Conservation (phyloP, 441 rosid genomes). For the Sinapis alba region DNA sequence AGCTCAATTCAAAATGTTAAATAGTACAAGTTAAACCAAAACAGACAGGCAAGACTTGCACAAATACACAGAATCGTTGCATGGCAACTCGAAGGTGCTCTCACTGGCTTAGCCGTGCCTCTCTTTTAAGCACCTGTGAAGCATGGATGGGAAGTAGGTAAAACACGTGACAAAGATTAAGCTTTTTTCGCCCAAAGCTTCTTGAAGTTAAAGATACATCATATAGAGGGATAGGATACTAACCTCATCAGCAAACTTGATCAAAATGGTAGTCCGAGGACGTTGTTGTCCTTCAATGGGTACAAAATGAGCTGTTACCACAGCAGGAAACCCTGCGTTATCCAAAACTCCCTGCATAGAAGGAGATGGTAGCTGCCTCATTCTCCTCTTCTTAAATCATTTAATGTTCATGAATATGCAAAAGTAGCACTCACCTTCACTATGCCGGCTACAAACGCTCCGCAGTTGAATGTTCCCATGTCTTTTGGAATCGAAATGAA, state of each 20-base stretch:
- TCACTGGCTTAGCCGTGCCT: slow-evolving; percentile 39
- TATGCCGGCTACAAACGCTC: slow-evolving; percentile 98
- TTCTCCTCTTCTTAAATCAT: background rate
- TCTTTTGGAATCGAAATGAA: slow-evolving; percentile 98
- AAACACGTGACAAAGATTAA: background rate
- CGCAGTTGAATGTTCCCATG: slow-evolving; percentile 98
- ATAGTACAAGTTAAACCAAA: background rate
- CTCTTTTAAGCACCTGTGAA: slow-evolving; percentile 41
- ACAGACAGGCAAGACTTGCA: background rate
- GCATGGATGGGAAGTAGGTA: background rate
- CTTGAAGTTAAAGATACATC: background rate
- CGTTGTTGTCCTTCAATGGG: slow-evolving; percentile 97
- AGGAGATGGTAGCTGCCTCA: background rate
- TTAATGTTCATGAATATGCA: slow-evolving; percentile 10
- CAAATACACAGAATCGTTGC: too few relatives aligned
- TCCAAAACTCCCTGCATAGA: slow-evolving; percentile 86
- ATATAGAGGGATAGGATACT: background rate
- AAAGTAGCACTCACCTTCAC: slow-evolving; percentile 65
- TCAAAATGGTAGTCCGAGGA: slow-evolving; percentile 92
- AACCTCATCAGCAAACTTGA: slow-evolving; percentile 98
- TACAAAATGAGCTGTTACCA: slow-evolving; percentile 98
- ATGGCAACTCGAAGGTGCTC: slow-evolving; percentile 2
- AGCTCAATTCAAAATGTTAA: background rate
- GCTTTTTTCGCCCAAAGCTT: background rate
- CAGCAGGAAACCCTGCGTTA: slow-evolving; percentile 91